Conservation (phyloP, 164 flowering plant species). For the Liriodendron chinense region DNA sequence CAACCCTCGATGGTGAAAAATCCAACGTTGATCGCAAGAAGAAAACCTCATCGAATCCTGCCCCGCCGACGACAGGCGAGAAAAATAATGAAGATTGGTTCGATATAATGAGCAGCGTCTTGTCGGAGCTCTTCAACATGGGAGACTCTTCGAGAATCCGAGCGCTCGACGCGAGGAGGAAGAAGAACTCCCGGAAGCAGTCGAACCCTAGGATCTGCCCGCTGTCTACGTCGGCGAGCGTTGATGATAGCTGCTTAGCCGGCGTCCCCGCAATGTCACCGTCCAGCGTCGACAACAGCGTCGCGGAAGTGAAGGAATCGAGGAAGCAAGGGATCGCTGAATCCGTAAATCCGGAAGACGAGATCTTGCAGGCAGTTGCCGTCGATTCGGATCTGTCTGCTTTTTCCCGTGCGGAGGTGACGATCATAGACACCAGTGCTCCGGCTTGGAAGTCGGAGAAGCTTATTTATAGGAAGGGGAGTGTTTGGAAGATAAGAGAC, state of each 20-base stretch:
- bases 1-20: not conserved
- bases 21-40: not conserved
- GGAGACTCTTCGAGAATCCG: slow-evolving; percentile 27
- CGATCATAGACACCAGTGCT: slow-evolving; percentile 78
- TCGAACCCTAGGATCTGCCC: slow-evolving; percentile 50
- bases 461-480: slow-evolving; percentile 61
- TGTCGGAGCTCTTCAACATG: slow-evolving; percentile 69
- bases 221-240: slow-evolving; percentile 15
- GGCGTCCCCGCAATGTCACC: slow-evolving; percentile 18
- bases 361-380: slow-evolving; percentile 9
- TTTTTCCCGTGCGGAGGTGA: slow-evolving; percentile 62
- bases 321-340: slow-evolving; percentile 10
- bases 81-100: slow-evolving; percentile 21
- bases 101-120: slow-evolving; percentile 42
- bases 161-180: slow-evolving; percentile 23
- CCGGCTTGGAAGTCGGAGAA: slow-evolving; percentile 69
- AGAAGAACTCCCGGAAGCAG: slow-evolving; percentile 61
- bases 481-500: slow-evolving; percentile 77
- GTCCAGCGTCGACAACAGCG: slow-evolving; percentile 25
- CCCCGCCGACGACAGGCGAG: slow-evolving; percentile 1
- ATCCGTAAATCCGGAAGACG: slow-evolving; percentile 25
- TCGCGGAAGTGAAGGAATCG: slow-evolving; percentile 9
- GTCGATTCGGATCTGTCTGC: slow-evolving; percentile 26
- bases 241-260: slow-evolving; percentile 10
- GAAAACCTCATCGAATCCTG: not conserved